Conservation (phyloP, 2,329 filamentous ascomycete genomes). For the Kalmusia sp. region DNA sequence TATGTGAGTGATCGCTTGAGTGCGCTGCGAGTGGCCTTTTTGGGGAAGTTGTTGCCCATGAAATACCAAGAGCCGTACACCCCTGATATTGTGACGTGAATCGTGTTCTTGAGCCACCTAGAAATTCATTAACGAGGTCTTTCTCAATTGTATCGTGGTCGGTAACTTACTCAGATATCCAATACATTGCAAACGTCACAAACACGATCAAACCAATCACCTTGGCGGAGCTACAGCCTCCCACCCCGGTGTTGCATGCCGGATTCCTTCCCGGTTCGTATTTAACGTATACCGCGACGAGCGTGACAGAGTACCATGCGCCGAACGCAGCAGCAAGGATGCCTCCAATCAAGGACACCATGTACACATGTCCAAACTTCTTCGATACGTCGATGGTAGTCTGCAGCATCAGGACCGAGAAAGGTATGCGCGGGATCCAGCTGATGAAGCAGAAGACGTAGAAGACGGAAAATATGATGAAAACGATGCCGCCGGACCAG, state of each 20-base stretch:
- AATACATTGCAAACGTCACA: conserved; percentile 90
- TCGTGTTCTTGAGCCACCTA: conserved; percentile 85
- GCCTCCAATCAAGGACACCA: conserved; percentile 85
- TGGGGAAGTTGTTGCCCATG: conserved; percentile 71
- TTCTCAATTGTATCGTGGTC: conserved; percentile 71
- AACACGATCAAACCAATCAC: conserved; percentile 87
- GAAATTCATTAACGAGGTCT: conserved; percentile 55
- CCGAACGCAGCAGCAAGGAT: conserved; percentile 76
- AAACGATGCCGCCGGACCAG: conserved; percentile 86
- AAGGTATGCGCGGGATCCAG: conserved; percentile 88
- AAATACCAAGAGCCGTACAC: conserved; percentile 97
- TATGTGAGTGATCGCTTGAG: conserved; percentile 83
- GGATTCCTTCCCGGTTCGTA: conserved; percentile 74
- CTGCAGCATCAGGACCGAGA: conserved; percentile 87
- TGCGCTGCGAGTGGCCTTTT: conserved; percentile 81
- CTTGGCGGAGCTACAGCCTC: conserved; percentile 74
- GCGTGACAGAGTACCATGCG: conserved; percentile 85
- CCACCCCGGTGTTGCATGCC: conserved; percentile 60
- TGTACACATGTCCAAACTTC: conserved; percentile 82
- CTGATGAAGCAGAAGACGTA: conserved; percentile 82
- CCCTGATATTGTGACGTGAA: conserved; percentile 85
- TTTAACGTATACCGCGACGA: conserved; percentile 85
- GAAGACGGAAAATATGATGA: conserved; percentile 82
- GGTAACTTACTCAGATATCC: conserved; percentile 79
- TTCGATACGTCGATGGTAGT: conserved; percentile 86